Percentiles rank a stretch among this genome's conserved stretches.
These are phyloP conservation scores for Entelexis sorbosivorans DNA, from an alignment of 1,139 yeast species.

Conservation along the genomic window DNA sequence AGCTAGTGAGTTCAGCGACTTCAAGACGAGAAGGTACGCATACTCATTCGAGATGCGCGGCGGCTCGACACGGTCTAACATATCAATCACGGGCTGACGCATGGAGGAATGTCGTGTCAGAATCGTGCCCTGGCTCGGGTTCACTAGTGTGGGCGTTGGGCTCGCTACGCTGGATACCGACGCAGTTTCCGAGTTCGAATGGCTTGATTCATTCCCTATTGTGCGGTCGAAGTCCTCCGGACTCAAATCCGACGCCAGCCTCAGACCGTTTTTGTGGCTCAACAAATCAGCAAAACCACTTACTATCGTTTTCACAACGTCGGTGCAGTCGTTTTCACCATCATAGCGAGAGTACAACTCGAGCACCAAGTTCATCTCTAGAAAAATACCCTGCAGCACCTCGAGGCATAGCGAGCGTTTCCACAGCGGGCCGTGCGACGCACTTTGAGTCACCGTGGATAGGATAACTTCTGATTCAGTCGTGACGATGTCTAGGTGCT, in stretches of 20 bases:
- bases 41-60: constrained; percentile 55
- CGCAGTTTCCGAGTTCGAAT: neutral
- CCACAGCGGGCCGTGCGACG: constrained; percentile 50
- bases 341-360: constrained; percentile 56
- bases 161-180: neutral
- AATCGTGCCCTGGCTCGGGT: neutral
- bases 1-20: constrained; percentile 44
- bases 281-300: constrained; percentile 46
- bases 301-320: constrained; percentile 48
- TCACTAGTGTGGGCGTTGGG: neutral
- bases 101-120: constrained; percentile 28
- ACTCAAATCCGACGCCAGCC: constrained; percentile 15
- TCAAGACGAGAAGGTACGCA: constrained; percentile 46
- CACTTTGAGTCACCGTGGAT: constrained; percentile 59
- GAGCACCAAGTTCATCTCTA: constrained; percentile 44
- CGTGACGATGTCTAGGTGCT: constrained; percentile 50
- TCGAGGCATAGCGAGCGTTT: constrained; percentile 63
- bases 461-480: constrained; percentile 74
- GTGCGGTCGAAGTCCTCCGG: constrained; percentile 1
- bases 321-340: constrained; percentile 28
- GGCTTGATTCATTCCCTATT: neutral
- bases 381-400: constrained; percentile 49
- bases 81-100: constrained; percentile 54
- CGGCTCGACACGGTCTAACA: constrained; percentile 66
- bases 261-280: constrained; percentile 4